phyloP scores from a whole-genome alignment of 2,329 filamentous ascomycete genomes.

The Colletotrichum sp. region DNA sequence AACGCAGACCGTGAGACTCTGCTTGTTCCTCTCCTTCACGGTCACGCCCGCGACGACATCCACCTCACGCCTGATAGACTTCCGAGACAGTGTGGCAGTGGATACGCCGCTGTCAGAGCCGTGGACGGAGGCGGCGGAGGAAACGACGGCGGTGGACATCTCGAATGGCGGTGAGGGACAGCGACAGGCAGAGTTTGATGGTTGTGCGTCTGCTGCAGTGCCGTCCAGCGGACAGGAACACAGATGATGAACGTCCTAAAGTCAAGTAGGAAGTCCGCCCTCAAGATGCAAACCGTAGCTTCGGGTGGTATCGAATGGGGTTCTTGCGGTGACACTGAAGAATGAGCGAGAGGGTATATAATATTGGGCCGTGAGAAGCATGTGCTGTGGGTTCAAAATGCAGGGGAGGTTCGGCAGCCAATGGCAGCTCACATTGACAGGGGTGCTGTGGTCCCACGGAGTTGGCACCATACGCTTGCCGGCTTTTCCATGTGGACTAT shows the following conservation, averaged over 20 bases:
- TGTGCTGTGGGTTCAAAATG: not conserved
- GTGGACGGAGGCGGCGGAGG: not conserved
- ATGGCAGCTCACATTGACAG: not conserved
- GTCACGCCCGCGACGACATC: not conserved
- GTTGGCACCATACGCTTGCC: not conserved
- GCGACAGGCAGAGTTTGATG: not conserved
- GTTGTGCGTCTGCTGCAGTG: rapidly evolving
- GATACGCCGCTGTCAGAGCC: not conserved
- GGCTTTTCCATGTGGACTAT: not conserved
- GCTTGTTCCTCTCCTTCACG: not conserved
- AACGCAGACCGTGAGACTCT: not conserved
- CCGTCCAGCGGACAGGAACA: not conserved
- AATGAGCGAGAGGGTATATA: not conserved
- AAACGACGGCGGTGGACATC: not conserved
- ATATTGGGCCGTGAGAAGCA: not conserved
- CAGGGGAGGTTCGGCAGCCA: not conserved
- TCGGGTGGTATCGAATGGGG: not conserved
- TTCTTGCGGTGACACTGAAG: not conserved
- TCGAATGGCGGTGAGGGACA: not conserved
- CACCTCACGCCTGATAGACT: not conserved
- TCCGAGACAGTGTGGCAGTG: not conserved
- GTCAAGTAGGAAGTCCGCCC: not conserved
- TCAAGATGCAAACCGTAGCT: not conserved
- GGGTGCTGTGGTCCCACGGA: not conserved
- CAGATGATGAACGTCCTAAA: rapidly evolving